These are phyloP conservation scores for Fragaria nilgerrensis DNA, from an alignment of 306 rosid genomes.

Conservation along the genomic window DNA sequence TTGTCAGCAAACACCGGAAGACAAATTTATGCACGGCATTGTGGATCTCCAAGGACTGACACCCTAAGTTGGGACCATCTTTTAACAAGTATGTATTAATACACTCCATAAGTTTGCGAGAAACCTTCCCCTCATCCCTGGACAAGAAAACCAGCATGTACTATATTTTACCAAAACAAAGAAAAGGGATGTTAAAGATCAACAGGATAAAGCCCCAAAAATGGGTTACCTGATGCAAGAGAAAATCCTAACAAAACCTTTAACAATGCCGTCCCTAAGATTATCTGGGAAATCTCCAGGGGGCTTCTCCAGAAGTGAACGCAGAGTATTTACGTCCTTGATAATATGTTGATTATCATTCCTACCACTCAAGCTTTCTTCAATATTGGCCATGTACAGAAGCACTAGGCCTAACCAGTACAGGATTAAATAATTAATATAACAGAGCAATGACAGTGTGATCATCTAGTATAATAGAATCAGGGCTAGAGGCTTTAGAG, in stretches of 20 bases:
- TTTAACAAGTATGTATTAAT: slow-evolving; percentile 72
- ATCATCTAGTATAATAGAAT: slow-evolving; percentile 21
- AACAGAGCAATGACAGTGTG: slow-evolving; percentile 16
- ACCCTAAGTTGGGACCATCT: slow-evolving; percentile 89
- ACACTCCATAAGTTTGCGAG: slow-evolving; percentile 90
- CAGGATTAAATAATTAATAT: slow-evolving; percentile 13
- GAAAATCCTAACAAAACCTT: slow-evolving; percentile 61
- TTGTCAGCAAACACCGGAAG: slow-evolving; percentile 75
- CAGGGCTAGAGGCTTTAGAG: slow-evolving; percentile 9
- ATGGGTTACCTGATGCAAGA: slow-evolving; percentile 58
- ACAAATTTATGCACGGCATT: slow-evolving; percentile 69
- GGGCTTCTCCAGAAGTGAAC: slow-evolving; percentile 79
- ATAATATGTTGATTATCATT: slow-evolving; percentile 49
- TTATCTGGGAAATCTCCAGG: slow-evolving; percentile 75
- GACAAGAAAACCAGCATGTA: slow-evolving; percentile 24
- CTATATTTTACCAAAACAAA: slow-evolving; percentile 15
- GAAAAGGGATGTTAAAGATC: neutral
- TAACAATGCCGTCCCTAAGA: slow-evolving; percentile 57
- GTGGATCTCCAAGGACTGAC: slow-evolving; percentile 64
- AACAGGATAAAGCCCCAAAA: neutral
- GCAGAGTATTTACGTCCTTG: slow-evolving; percentile 70
- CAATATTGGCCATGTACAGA: slow-evolving; percentile 65
- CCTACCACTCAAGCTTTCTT: slow-evolving; percentile 53
- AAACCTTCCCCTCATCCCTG: slow-evolving; percentile 86
- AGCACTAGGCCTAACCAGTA: slow-evolving; percentile 56